Conservation (phyloP, 139 green algal species). For the Chlamydomonas incerta region DNA sequence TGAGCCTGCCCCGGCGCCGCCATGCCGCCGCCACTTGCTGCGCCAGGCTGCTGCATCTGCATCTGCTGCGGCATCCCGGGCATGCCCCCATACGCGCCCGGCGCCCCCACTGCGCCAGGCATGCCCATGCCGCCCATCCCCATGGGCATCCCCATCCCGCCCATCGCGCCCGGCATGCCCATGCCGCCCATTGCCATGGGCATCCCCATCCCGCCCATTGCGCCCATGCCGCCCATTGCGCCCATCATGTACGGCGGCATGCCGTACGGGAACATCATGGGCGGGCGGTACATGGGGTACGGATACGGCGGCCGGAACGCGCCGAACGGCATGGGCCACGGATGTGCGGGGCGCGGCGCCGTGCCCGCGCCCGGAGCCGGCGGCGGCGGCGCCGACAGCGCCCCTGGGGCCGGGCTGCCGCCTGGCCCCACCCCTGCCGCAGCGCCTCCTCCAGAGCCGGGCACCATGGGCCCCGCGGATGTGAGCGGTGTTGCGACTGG, state of each 20-base stretch:
- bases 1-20: too few relatives aligned
- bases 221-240: not conserved
- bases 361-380: not conserved
- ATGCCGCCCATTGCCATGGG: not conserved
- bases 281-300: constrained; percentile 38
- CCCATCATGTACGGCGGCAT: not conserved
- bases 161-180: not conserved
- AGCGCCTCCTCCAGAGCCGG: not conserved
- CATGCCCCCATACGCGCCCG: too few relatives aligned
- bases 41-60: too few relatives aligned
- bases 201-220: not conserved
- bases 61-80: too few relatives aligned
- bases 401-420: not conserved
- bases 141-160: not conserved
- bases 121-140: not conserved
- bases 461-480: too few relatives aligned
- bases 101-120: not conserved
- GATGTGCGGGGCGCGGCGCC: not conserved
- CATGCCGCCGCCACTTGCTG: too few relatives aligned
- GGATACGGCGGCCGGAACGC: not conserved
- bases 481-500: not conserved
- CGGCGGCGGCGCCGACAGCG: constrained; percentile 23
- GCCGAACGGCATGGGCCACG: not conserved
- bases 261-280: not conserved
- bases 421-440: not conserved